phyloP scores from a whole-genome alignment of 169 alveolate species.

The Plasmodium gonderi region DNA sequence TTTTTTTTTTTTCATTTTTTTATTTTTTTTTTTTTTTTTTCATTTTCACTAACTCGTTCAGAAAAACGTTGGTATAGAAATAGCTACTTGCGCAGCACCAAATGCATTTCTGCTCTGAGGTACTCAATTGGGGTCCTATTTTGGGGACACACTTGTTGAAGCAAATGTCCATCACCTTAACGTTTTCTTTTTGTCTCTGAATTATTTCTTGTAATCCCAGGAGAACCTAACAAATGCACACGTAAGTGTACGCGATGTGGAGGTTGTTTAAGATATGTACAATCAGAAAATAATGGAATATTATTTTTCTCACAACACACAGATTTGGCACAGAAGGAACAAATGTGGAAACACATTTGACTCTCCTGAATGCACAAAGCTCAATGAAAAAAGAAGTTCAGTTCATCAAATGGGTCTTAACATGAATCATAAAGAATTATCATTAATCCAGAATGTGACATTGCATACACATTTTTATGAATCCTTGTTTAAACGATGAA shows the following conservation, averaged over 20 bases:
- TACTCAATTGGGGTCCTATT: slow-evolving; percentile 37
- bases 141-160: slow-evolving; percentile 68
- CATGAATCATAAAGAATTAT: not conserved
- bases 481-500: not conserved
- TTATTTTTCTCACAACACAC: too few species aligned
- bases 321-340: too few species aligned
- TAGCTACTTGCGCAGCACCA: slow-evolving; percentile 73
- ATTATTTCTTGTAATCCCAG: slow-evolving; percentile 60
- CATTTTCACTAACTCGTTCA: slow-evolving; percentile 45
- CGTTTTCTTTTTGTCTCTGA: slow-evolving; percentile 68
- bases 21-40: not conserved
- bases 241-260: too few species aligned
- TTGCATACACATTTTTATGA: too few species aligned
- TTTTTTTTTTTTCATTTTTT: not conserved
- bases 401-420: not conserved
- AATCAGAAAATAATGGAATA: too few species aligned
- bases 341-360: not conserved
- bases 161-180: slow-evolving; percentile 70
- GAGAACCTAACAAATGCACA: slow-evolving; percentile 10
- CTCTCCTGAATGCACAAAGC: not conserved
- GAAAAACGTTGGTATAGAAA: slow-evolving; percentile 63
- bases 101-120: slow-evolving; percentile 60
- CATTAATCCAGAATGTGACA: not conserved
- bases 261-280: too few species aligned
- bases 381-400: not conserved